Evolutionary conservation across 805 yeast genomes (phyloP).

Genomic region (Scheffersomyces stipitis): DNA sequence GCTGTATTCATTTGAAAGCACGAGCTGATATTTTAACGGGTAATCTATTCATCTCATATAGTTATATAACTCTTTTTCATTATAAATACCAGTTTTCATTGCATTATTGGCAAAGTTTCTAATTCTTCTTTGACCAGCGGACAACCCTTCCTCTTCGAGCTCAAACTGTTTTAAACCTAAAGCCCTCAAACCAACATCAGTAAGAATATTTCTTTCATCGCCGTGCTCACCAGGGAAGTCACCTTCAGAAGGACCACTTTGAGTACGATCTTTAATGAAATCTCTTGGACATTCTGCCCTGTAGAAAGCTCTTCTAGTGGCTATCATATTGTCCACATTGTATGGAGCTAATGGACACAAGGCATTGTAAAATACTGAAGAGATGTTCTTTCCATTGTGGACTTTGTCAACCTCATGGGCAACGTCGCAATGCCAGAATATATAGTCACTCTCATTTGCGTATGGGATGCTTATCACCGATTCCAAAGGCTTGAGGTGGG

Average conservation of each 20-base stretch:
- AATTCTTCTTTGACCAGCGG: slow-evolving; percentile 22
- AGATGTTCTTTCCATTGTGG: slow-evolving; percentile 31
- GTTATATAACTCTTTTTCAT: slow-evolving; percentile 1
- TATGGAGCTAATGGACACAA: slow-evolving; percentile 30
- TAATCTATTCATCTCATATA: no score
- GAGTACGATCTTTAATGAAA: no score
- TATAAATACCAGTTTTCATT: slow-evolving; percentile 1
- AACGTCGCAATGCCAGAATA: slow-evolving; percentile 44
- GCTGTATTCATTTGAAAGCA: no score
- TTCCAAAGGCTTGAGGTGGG: slow-evolving; percentile 28
- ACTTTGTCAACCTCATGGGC: slow-evolving; percentile 41
- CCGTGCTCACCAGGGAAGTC: no score
- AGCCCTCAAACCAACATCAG: slow-evolving; percentile 19
- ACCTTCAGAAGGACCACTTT: slow-evolving; percentile 17
- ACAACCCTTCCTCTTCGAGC: slow-evolving; percentile 16
- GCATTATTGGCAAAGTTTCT: slow-evolving; percentile 24
- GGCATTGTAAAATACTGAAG: slow-evolving; percentile 40
- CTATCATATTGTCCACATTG: slow-evolving; percentile 14
- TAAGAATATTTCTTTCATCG: slow-evolving; percentile 16
- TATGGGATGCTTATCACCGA: slow-evolving; percentile 34
- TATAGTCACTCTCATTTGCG: slow-evolving; percentile 41
- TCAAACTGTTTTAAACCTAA: slow-evolving; percentile 27
- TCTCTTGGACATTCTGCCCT: slow-evolving; percentile 11
- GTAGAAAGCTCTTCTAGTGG: slow-evolving; percentile 10
- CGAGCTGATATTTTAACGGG: no score